Evolutionary conservation across 257 asterid species (phyloP), one percentile per base, ranked within the genome.

Genomic region (Solanum lignicaule): DNA sequence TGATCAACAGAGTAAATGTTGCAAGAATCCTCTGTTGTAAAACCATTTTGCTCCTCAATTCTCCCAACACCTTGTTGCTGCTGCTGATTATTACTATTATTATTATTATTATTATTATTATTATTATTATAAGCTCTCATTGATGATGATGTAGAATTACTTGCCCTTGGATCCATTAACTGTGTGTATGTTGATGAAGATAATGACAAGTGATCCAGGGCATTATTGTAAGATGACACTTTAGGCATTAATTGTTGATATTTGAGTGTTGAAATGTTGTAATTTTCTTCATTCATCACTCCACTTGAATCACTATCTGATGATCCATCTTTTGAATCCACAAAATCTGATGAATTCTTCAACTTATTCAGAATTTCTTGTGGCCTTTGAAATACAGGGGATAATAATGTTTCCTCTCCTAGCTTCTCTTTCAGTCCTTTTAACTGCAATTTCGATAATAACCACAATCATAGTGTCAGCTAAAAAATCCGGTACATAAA

Each of bases 301-400:
- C 90, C 91, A 85, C 90, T 89, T 35, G 92, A 91, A 69, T 90
- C 93, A 65, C 93, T 91, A 25, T 91, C 93, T 71, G 93, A 90
- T 65, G 88, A 88, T 2, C 92, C 91, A 27, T 90, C 92, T 87
- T 86, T 91, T 25, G 89, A 87, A 15, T 91, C 93, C 48, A 62
- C 35, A 58, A 78, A 29, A 75, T 82, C 88, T 16, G 52, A 83
- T 32, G 79, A 16, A 9, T 72, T 72, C 69, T 69, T 55, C 62
- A 25, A 76, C 71, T 41, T 85, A 36, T 31, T 71, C 38, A 81
- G 85, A 4, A 43, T 81, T 81, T 81, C 86, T 82, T 82, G 43
- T 18, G 35, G 84, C 46, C 86, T 76, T 72, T 86, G 41, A 86
- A 75, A 16, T 31, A n/a, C 7, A 73, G 89, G 36, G 84, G 74